phyloP scores from a whole-genome alignment of 2,329 filamentous ascomycete genomes.

The Aureobasidium sp. region DNA sequence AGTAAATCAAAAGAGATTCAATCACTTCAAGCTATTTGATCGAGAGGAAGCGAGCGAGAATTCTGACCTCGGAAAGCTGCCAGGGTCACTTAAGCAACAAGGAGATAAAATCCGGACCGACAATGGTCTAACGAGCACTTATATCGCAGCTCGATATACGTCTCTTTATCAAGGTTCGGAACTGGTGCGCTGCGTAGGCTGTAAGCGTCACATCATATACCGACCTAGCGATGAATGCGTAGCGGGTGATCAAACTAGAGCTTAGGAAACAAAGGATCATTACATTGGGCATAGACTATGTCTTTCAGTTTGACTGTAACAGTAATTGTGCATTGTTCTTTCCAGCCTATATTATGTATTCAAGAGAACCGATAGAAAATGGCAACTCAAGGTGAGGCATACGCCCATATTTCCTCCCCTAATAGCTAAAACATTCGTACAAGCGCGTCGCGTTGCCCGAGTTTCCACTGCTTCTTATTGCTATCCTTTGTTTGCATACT shows the following conservation, averaged over 20 bases:
- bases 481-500: background rate
- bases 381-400: background rate
- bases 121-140: background rate
- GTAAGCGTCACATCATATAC: background rate
- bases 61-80: background rate
- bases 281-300: background rate
- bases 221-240: background rate
- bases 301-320: background rate
- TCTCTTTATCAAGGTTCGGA: background rate
- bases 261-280: background rate
- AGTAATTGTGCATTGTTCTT: background rate
- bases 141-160: background rate
- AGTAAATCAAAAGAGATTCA: background rate
- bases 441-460: background rate
- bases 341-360: background rate
- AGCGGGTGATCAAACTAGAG: background rate
- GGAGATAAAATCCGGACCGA: background rate
- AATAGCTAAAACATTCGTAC: background rate
- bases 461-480: background rate
- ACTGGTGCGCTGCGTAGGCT: background rate
- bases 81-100: background rate
- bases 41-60: background rate
- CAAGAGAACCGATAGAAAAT: background rate
- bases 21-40: background rate
- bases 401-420: background rate